phyloP scores from a whole-genome alignment of 805 yeast species.

The Yarrowia sp. region DNA sequence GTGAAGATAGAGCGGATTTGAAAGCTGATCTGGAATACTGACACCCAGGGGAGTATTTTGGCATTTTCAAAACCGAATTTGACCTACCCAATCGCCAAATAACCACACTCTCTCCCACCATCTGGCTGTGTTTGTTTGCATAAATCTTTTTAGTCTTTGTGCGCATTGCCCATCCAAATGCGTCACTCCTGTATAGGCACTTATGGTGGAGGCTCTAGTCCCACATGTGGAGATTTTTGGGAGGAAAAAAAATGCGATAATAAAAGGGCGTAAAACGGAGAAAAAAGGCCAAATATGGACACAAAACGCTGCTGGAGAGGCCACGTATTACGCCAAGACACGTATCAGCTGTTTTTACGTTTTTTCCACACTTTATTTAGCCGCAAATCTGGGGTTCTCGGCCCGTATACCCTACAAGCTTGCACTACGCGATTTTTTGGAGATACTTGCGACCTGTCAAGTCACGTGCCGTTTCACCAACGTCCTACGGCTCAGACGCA shows the following conservation, averaged over 20 bases:
- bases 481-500: neutral
- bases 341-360: no score
- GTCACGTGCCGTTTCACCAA: slow-evolving; percentile 1
- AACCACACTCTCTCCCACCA: neutral
- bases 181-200: neutral
- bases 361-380: no score
- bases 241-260: no score
- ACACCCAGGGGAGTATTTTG: neutral
- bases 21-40: neutral
- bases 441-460: no score
- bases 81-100: no score
- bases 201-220: neutral
- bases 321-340: no score
- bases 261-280: neutral
- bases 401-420: no score
- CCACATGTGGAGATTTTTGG: neutral
- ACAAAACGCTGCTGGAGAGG: no score
- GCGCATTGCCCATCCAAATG: slow-evolving; percentile 13
- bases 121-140: neutral
- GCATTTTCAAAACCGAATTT: no score
- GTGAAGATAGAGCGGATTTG: neutral
- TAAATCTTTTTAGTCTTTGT: neutral
- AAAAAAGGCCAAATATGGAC: neutral
- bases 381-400: no score
- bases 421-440: no score